Conservation (phyloP, 208 protist species). For the Trypanosomatidae sp. region DNA sequence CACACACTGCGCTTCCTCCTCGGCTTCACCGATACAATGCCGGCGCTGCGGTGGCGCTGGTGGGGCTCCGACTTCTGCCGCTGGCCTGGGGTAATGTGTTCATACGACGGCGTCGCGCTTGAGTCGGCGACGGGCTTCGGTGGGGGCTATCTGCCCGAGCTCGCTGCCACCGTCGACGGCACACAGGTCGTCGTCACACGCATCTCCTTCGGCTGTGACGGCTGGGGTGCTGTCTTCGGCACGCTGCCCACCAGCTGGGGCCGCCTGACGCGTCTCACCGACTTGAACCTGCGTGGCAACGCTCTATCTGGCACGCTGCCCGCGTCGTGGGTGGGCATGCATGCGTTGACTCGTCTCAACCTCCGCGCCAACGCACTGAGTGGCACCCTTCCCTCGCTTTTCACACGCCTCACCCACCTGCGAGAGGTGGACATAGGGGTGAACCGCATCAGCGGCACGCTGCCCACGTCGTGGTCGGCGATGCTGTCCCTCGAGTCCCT, state of each 20-base stretch:
- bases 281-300: background rate
- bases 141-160: background rate
- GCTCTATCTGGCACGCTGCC: background rate
- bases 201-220: too few species aligned
- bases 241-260: background rate
- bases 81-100: background rate
- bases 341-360: background rate
- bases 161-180: background rate
- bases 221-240: background rate
- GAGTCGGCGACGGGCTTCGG: background rate
- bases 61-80: background rate
- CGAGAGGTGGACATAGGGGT: too few species aligned
- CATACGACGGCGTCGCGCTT: too few species aligned
- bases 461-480: background rate
- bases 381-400: background rate
- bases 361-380: too few species aligned
- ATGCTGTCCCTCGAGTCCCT: background rate
- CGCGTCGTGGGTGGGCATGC: background rate
- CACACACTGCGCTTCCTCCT: too few species aligned
- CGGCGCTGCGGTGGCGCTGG: too few species aligned
- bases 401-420: background rate
- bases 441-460: background rate
- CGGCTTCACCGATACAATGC: too few species aligned
- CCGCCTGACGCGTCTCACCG: background rate
- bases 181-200: too few species aligned